Conservation (phyloP, 495 filamentous ascomycete genomes). For the Talaromyces trachyspermus region DNA sequence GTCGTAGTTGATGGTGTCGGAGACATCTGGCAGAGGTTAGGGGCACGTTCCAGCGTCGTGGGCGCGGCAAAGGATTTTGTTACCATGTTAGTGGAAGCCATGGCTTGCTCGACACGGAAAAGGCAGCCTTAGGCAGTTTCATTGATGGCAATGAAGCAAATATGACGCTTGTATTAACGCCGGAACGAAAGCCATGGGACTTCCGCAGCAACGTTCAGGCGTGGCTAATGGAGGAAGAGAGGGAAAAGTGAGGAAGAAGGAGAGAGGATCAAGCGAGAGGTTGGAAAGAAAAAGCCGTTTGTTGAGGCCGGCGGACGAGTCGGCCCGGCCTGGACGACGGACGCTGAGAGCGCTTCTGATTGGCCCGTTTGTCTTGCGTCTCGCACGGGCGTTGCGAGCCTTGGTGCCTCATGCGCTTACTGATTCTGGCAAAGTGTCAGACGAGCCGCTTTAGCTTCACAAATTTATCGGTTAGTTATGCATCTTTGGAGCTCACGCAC, state of each 20-base stretch:
- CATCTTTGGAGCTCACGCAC: no score
- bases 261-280: slow-evolving; percentile 17
- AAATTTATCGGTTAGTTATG: no score
- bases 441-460: not conserved
- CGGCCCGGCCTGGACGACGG: slow-evolving; percentile 1
- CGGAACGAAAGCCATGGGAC: slow-evolving; percentile 23
- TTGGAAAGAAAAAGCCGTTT: slow-evolving; percentile 14
- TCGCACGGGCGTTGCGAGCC: not conserved
- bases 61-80: not conserved
- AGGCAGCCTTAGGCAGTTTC: not conserved
- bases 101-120: slow-evolving; percentile 3
- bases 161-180: not conserved
- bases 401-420: not conserved
- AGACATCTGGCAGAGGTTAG: slow-evolving; percentile 51
- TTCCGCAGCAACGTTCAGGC: slow-evolving; percentile 8
- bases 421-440: slow-evolving; percentile 1
- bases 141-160: not conserved
- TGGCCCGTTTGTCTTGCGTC: not conserved
- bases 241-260: slow-evolving; percentile 11
- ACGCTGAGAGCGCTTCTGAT: not conserved
- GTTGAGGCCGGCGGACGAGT: slow-evolving; percentile 11
- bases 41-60: not conserved
- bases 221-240: slow-evolving; percentile 4
- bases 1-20: slow-evolving; percentile 57
- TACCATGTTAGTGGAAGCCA: slow-evolving; percentile 8